These are phyloP conservation scores for Agaricus blazei DNA, from an alignment of 768 basidiomycete genomes.

Conservation along the genomic window DNA sequence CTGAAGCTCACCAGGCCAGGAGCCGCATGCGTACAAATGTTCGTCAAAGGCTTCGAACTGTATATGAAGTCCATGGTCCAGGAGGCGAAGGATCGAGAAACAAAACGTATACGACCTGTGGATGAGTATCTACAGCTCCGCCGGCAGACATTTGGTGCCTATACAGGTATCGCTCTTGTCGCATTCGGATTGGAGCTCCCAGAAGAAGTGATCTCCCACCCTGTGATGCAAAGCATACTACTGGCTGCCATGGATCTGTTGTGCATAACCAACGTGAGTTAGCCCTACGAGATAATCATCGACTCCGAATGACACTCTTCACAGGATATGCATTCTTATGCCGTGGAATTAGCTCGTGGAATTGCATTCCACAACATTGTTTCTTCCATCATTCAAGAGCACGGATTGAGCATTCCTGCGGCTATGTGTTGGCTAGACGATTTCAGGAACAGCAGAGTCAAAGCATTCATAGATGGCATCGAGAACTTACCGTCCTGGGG, in stretches of 20 bases:
- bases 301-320: background rate
- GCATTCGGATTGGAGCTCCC: conserved; percentile 20
- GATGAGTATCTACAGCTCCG: conserved; percentile 15
- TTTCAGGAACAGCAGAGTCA: conserved; percentile 5
- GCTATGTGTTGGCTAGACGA: conserved; percentile 15
- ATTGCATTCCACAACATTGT: conserved; percentile 18
- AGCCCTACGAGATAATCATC: background rate
- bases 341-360: conserved; percentile 14
- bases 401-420: conserved; percentile 11
- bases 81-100: conserved; percentile 14
- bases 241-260: conserved; percentile 14
- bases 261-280: conserved; percentile 14
- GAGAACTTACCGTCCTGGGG: conserved; percentile 13
- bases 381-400: conserved; percentile 15
- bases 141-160: conserved; percentile 15
- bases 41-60: conserved; percentile 12
- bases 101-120: conserved; percentile 8
- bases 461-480: conserved; percentile 7
- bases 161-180: conserved; percentile 12
- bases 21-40: conserved; percentile 11
- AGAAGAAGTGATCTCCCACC: conserved; percentile 17
- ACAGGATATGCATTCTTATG: conserved; percentile 20
- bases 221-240: conserved; percentile 12
- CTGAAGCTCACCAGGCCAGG: conserved; percentile 9
- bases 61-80: conserved; percentile 16